Conservation (phyloP, 164 flowering plant genomes). For the Chloranthus sessilifolius region DNA sequence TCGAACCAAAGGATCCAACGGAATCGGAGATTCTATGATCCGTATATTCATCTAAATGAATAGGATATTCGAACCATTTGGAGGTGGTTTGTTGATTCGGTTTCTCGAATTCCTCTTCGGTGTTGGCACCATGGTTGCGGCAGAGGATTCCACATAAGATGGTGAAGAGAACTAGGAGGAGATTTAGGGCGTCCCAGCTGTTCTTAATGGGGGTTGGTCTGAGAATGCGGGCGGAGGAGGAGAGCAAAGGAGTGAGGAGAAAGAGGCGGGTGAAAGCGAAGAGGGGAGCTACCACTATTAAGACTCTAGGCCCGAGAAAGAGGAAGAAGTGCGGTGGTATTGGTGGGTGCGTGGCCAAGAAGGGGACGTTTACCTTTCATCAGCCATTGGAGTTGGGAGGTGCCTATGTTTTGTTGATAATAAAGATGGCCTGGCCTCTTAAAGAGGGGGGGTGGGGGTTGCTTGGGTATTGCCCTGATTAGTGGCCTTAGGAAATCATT, state of each 20-base stretch:
- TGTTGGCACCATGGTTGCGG: conserved; percentile 18
- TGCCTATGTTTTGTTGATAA: too few species aligned
- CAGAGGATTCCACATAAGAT: conserved; percentile 71
- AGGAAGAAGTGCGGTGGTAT: too few species aligned
- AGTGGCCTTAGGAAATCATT: too few species aligned
- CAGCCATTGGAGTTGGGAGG: too few species aligned
- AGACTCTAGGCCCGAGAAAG: too few species aligned
- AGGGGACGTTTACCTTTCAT: too few species aligned
- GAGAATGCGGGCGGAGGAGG: conserved; percentile 30
- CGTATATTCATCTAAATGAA: conserved; percentile 9
- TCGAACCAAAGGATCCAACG: neutral
- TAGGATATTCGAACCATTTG: conserved; percentile 32
- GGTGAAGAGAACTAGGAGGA: conserved; percentile 62
- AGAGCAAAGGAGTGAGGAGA: conserved; percentile 42
- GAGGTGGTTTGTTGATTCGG: conserved; percentile 5
- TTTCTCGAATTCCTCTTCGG: conserved; percentile 18
- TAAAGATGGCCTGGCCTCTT: too few species aligned
- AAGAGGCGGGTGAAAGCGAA: conserved; percentile 26
- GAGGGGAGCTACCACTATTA: too few species aligned
- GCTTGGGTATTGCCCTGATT: too few species aligned
- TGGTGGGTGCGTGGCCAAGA: too few species aligned
- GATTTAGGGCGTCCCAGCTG: conserved; percentile 63
- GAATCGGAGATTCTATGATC: neutral
- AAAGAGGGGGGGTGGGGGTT: too few species aligned
- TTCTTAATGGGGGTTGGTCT: conserved; percentile 40